Base-by-base conservation (phyloP, 208 protist species). In the Leishmania amazonensis region DNA sequence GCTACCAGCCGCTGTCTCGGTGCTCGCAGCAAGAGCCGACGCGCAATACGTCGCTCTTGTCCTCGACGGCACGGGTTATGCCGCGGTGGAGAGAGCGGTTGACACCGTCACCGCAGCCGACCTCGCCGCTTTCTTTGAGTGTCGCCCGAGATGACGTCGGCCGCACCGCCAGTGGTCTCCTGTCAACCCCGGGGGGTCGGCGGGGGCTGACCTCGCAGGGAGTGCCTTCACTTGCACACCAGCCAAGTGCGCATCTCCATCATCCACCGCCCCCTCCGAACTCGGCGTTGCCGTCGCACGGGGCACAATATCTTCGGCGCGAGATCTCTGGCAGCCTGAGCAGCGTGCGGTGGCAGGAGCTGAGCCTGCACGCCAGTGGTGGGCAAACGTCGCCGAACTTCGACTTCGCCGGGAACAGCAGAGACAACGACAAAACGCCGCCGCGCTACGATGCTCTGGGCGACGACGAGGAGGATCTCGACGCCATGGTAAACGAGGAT, bases 341-440 rank as follows among this genome's bases (percentile, higher is more conserved):
- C 1, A 53, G 75, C 38, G 76, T 77, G 47, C 81, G 70, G 68
- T 84, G 81, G 81, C 8, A 65, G 31, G 81, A 84, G 57, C 76
- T 84, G 75, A 80, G 81, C 65, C 28, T 67, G n/a, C 57, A 54
- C 1, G 8, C 75, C 47, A 84, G 75, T 73, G 67, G 42, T 64
- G 47, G 38, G 21, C 60, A 19, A 42, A 1, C 53, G 7, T 78
- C 74, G 57, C 57, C 53, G 13, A 60, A 65, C 54, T 49, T 65
- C 24, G 72, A 13, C 49, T 54, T 76, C 11, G 49, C 51, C 13
- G 15, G 31, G 1, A 76, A 31, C 49, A 76, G 49, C 72, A 57
- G 70, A 49, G 70, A 9, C 45, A 35, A 38, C 24, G 47, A 54
- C 13, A 28, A 54, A 45, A 75, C 38, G 15, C 21, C 65, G 28